Conservation (phyloP, 305 asterid genomes). For the Withania somnifera region DNA sequence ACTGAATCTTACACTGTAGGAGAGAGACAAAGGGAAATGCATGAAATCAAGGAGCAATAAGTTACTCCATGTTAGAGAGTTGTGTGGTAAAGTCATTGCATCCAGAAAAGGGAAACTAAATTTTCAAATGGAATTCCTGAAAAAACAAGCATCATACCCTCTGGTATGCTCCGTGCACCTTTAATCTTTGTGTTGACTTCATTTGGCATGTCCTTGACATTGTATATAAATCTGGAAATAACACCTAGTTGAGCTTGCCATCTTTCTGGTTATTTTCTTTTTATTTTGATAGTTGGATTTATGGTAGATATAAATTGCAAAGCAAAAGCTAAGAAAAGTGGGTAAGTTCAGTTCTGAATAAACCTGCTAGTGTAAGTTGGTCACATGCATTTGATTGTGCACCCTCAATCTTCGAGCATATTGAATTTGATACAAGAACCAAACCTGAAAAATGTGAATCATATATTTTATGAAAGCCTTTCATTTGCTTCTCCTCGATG, state of each 20-base stretch:
- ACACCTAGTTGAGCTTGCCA: not conserved
- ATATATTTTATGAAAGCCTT: too few relatives aligned
- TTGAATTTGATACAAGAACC: not conserved
- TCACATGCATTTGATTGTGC: not conserved
- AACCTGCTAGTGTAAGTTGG: not conserved
- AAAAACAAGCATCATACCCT: conserved; percentile 58
- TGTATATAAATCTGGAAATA: not conserved
- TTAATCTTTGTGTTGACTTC: not conserved
- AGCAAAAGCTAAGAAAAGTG: not conserved
- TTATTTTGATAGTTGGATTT: not conserved
- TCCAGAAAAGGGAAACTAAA: conserved; percentile 46
- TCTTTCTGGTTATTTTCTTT: not conserved
- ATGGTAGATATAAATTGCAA: not conserved
- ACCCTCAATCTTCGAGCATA: not conserved
- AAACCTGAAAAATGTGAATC: not conserved
- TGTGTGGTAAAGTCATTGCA: conserved; percentile 46
- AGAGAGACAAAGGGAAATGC: conserved; percentile 9
- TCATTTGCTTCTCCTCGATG: too few relatives aligned
- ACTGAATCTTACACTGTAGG: conserved; percentile 23
- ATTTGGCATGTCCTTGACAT: not conserved
- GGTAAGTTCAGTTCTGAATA: not conserved
- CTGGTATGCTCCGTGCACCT: conserved; percentile 23
- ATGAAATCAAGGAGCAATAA: conserved; percentile 19
- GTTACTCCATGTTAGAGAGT: conserved; percentile 63
- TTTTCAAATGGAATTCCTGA: conserved; percentile 49